Base-by-base conservation (phyloP, 2,329 filamentous ascomycete species). In the Cercospora janseana region DNA sequence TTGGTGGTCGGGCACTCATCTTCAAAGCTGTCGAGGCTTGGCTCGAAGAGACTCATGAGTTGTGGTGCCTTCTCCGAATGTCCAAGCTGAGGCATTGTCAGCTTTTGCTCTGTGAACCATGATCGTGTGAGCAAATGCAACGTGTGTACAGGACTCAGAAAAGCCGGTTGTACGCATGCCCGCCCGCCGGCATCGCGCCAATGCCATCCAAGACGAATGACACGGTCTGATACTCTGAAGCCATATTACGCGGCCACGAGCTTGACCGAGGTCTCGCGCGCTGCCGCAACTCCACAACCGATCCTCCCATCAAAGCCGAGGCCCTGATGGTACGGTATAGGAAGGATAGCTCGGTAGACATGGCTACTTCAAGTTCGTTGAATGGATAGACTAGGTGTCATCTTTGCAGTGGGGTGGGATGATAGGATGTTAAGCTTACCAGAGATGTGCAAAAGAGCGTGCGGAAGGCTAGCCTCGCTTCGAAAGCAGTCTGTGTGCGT, bases 361-460 rank as follows among this genome's bases (percentile, higher is more conserved):
- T 62, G 65, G 65, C 66, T 60, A 63, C 63, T 62, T 42, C 37
- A 52, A 59, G 61, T 63, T 69, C 64, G 62, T 69, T 62, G 67
- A 69, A 69, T 69, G 67, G 67, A 69, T 69, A 63, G 64, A 69
- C 67, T 69, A 43, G 62, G 52, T 65, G 62, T 67, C 66, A 68
- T 69, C 67, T 58, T 67, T 49, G 44, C 21, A 38, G 4, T 3
- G 21, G 6, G 21, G 6, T 13, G 31, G 13, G 20, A 9, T 21
- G 8, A 29, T 12, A 16, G 28, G 9, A 12, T 31, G 6, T n/a
- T 4, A 9, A 37, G 31, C 44, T 38, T 46, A 46, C 44, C 44
- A 37, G 9, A 3, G n/a, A n/a, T n/a, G n/a, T n/a, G n/a, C n/a
- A n/a, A n/a, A 28, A 13, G n/a, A 26, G 43, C 21, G 20, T 13